Conservation (phyloP, 2,329 filamentous ascomycete genomes). For the Basipetospora chlamydospora region DNA sequence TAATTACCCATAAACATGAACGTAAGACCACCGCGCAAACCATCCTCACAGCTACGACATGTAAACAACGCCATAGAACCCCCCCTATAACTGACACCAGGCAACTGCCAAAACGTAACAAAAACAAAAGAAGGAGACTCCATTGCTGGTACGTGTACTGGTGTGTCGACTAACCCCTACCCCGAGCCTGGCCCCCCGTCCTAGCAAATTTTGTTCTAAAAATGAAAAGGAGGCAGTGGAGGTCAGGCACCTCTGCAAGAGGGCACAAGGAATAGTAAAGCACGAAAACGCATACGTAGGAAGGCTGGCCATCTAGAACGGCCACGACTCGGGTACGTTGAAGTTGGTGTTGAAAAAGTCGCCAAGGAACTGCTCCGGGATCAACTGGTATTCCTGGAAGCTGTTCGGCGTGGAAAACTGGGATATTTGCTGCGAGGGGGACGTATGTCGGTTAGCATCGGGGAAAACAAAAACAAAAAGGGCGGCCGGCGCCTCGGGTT, state of each 20-base stretch:
- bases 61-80: too few species aligned
- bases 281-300: background rate
- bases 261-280: background rate
- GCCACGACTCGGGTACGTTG: conserved; percentile 4
- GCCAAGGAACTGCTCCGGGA: conserved; percentile 5
- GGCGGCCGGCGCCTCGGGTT: too few species aligned
- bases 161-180: too few species aligned
- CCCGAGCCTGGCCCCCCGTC: too few species aligned
- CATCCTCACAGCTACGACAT: too few species aligned
- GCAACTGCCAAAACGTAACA: too few species aligned
- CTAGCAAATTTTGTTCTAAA: background rate
- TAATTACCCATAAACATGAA: too few species aligned
- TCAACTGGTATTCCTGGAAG: conserved; percentile 3
- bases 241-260: background rate
- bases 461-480: background rate
- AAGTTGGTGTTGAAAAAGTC: conserved; percentile 5
- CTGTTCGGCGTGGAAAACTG: background rate
- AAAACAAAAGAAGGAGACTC: too few species aligned
- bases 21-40: too few species aligned
- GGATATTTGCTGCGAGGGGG: background rate
- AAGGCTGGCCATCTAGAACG: background rate
- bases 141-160: too few species aligned
- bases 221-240: too few species aligned
- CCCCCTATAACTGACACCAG: too few species aligned
- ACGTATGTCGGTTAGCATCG: background rate